These are phyloP conservation scores for Akanthomyces lecanii DNA, from an alignment of 2,329 filamentous ascomycete species.

Conservation along the genomic window DNA sequence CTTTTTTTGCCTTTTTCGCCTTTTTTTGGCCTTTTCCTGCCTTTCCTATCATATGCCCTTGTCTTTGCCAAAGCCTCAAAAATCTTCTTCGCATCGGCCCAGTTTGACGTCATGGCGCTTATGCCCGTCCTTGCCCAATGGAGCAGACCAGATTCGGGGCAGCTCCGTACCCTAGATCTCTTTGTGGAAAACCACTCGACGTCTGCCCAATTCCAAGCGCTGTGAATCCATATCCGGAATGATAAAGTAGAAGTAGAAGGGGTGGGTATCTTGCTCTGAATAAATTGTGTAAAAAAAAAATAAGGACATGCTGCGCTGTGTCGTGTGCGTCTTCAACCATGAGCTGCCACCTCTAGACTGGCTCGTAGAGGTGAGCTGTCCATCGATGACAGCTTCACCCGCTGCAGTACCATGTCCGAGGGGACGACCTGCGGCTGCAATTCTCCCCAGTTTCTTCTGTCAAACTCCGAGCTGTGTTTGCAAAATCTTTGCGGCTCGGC, in stretches of 20 bases:
- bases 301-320: background rate
- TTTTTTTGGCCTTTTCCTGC: too few relatives aligned
- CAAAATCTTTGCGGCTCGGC: background rate
- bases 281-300: background rate
- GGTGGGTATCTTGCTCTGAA: background rate
- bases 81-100: background rate
- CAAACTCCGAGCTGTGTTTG: slow-evolving; percentile 13
- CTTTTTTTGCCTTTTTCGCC: background rate
- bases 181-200: background rate
- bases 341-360: background rate
- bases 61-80: background rate
- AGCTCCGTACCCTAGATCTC: slow-evolving; percentile 1
- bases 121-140: slow-evolving; percentile 9
- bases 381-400: background rate
- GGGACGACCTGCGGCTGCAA: slow-evolving; percentile 24
- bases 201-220: background rate
- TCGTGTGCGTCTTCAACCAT: background rate
- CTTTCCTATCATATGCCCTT: background rate
- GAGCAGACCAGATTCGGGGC: background rate
- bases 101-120: slow-evolving; percentile 7
- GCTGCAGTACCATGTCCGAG: slow-evolving; percentile 10
- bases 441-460: slow-evolving; percentile 22
- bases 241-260: background rate
- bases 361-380: background rate
- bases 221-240: background rate